Evolutionary conservation across 2,329 filamentous ascomycete genomes (phyloP), one percentile per base, ranked within the genome.

Genomic region (Zymoseptoria pseudotritici): DNA sequence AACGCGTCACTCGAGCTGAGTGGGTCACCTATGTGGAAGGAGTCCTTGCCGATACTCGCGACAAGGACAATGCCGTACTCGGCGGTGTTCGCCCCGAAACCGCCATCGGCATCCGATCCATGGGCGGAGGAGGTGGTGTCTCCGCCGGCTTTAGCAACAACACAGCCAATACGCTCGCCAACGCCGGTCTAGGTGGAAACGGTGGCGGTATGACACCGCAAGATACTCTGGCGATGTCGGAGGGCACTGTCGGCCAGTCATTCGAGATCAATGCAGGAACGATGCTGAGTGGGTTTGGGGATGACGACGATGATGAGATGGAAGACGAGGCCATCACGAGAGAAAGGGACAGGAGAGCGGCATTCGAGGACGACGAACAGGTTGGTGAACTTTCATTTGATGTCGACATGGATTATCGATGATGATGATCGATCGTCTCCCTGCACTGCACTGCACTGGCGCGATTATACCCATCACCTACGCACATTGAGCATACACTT

Each of bases 11-110:
- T 80, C 88, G 90, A 70, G 86, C 87, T 57, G 87, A 91, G 61
- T 99, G 94, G 94, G 89, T 94, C 69, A 87, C 90, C 68, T 99
- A 97, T 70, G 92, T 97, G 49, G 93, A 97, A 72, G 89, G 93
- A 60, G 91, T 91, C 0, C 80, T 99, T 24, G 90, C 93, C 0
- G 93, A 97, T 74, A 99, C 94, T 0, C 82, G 94, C 58, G 94
- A 99, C 76, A 86, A 93, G 63, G 94, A 99, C 71, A 99, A 99
- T 72, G 94, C 94, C n/a, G 96, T 97, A 57, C 86, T 99, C 4
- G 94, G 94, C 53, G 94, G 94, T 5, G 92, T 97, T 10, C 85
- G 94, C 62, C 94, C 94, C 0, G 94, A 97, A 67, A 88, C 95
- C 73, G 89, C 89, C 21, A 84, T 96, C 67, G 90, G 87, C 50